Evolutionary conservation across 2,329 filamentous ascomycete genomes (phyloP).

Genomic region (Venturia pyrina): DNA sequence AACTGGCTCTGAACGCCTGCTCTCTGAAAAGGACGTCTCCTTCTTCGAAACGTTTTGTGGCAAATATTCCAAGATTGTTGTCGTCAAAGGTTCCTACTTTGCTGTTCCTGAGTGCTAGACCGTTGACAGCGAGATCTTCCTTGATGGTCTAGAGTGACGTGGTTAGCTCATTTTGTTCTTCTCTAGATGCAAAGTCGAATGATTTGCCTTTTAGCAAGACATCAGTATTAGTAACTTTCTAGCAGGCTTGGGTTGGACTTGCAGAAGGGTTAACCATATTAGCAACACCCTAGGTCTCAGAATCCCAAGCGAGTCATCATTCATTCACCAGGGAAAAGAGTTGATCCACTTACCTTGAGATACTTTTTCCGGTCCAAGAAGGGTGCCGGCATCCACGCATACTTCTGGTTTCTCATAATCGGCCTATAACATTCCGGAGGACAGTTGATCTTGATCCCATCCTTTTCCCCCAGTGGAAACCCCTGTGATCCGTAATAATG

Average conservation of each 20-base stretch:
- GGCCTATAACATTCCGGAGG: neutral
- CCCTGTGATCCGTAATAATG: too few species aligned
- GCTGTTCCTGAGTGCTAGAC: neutral
- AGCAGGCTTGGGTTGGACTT: neutral
- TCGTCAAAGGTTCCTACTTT: neutral
- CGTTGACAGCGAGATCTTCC: neutral
- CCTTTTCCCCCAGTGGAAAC: neutral
- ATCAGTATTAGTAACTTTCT: neutral
- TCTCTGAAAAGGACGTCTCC: neutral
- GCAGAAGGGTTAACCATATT: neutral
- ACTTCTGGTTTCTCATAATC: neutral
- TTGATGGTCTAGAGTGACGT: neutral
- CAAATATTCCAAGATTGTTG: neutral
- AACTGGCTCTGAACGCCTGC: neutral
- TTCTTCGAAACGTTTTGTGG: neutral
- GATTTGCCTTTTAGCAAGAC: neutral
- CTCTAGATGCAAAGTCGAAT: too few species aligned
- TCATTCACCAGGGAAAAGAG: neutral
- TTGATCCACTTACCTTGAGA: neutral
- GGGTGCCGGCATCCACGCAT: neutral
- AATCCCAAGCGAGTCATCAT: neutral
- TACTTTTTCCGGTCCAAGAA: neutral
- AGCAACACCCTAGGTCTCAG: neutral
- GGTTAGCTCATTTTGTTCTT: neutral
- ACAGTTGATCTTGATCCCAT: neutral